phyloP scores from a whole-genome alignment of 345 rosid genomes.

The Jatropha curcas region DNA sequence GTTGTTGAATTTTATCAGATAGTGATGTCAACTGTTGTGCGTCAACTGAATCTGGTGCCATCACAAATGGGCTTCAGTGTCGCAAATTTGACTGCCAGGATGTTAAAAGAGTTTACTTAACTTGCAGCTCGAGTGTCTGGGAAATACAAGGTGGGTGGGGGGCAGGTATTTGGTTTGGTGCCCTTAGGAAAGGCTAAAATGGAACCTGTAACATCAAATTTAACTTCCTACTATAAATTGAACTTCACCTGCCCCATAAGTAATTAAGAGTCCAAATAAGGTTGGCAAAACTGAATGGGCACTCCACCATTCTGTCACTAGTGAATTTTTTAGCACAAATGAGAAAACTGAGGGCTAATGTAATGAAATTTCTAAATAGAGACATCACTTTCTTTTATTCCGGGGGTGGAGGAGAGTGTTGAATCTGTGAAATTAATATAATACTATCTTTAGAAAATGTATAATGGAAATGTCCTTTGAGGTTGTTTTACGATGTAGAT shows the following conservation, averaged over 20 bases:
- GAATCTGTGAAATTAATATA: too few relatives aligned
- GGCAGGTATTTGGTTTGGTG: too few relatives aligned
- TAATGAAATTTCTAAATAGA: background rate
- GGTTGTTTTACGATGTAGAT: background rate
- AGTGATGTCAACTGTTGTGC: background rate
- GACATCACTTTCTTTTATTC: background rate
- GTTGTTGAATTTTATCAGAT: slow-evolving; percentile 9
- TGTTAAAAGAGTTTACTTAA: background rate
- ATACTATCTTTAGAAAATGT: too few relatives aligned
- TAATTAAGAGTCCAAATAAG: too few relatives aligned
- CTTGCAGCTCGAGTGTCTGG: background rate
- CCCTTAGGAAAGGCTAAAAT: too few relatives aligned
- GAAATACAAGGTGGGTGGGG: background rate
- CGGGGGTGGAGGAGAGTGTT: too few relatives aligned
- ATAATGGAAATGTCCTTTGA: background rate
- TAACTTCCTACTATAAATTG: background rate
- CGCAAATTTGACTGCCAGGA: background rate
- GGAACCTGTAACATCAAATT: background rate
- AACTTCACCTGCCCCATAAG: background rate
- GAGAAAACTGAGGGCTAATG: background rate
- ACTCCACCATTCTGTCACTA: background rate
- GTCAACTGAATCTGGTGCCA: slow-evolving; percentile 13
- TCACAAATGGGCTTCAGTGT: background rate
- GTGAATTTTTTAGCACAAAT: background rate
- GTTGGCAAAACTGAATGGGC: too few relatives aligned